Evolutionary conservation across 169 alveolate genomes (phyloP).

Genomic region (Eimeria maxima): DNA sequence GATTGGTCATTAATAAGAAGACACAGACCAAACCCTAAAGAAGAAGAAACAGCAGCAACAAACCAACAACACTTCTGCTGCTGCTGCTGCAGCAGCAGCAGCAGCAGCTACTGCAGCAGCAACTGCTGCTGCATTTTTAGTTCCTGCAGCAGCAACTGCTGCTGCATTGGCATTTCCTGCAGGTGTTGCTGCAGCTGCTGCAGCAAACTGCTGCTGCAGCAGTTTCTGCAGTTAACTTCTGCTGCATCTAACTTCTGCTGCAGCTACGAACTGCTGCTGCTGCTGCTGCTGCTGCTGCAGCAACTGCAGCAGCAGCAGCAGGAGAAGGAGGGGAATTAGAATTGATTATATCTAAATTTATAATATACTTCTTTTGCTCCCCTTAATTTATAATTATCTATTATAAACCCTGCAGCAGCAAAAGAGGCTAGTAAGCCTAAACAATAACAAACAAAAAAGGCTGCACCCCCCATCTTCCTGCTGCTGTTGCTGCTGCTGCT

Average conservation of each 20-base stretch:
- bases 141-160: neutral
- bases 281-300: constrained; percentile 53
- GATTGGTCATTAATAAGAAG: no score
- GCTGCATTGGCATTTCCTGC: neutral
- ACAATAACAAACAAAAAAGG: neutral
- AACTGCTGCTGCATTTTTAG: neutral
- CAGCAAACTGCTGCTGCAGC: neutral
- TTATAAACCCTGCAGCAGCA: neutral
- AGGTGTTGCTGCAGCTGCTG: neutral
- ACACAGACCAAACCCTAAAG: neutral
- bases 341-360: neutral
- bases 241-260: constrained; percentile 1
- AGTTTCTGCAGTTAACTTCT: neutral
- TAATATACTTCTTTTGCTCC: neutral
- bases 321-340: neutral
- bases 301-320: constrained; percentile 4
- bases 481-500: neutral
- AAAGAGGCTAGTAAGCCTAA: neutral
- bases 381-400: neutral
- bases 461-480: neutral
- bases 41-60: neutral
- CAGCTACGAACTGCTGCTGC: constrained; percentile 35
- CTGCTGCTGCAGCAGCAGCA: neutral
- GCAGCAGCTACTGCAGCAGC: constrained; percentile 3
- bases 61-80: neutral